A percentile compares a stretch with the other conserved stretches of the same genome.
Evolutionary conservation across 2,329 filamentous ascomycete species (phyloP).

Genomic region (Epichloe aotearoae): DNA sequence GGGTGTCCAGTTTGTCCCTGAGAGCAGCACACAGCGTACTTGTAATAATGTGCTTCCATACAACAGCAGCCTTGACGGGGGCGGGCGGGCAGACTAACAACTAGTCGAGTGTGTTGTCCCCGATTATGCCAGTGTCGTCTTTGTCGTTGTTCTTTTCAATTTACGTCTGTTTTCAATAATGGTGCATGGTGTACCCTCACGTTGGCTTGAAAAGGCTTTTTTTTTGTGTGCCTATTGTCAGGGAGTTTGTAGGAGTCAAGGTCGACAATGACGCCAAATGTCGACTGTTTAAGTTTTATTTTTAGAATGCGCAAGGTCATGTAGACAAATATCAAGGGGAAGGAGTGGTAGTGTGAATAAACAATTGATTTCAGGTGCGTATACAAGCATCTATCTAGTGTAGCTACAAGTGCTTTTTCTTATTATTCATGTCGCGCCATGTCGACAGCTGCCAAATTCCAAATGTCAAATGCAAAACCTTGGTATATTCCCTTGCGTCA

Average conservation of each 20-base stretch:
- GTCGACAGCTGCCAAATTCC: background rate
- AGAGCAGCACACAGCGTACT: background rate
- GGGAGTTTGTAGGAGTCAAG: background rate
- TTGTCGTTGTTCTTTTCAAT: background rate
- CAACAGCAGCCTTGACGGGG: background rate
- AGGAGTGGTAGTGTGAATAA: background rate
- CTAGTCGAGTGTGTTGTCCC: background rate
- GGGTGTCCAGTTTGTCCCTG: conserved; percentile 48
- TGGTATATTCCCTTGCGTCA: conserved; percentile 1
- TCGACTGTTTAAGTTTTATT: background rate
- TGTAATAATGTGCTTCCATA: background rate
- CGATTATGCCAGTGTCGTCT: background rate
- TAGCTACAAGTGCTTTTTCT: conserved; percentile 2
- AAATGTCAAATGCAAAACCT: conserved; percentile 1
- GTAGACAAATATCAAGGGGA: background rate
- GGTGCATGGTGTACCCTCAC: background rate
- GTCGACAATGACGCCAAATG: background rate
- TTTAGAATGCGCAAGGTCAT: background rate
- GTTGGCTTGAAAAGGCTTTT: background rate
- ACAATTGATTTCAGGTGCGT: conserved; percentile 1
- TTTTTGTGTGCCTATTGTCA: background rate
- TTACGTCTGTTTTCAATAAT: background rate
- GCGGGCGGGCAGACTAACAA: background rate
- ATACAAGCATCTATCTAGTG: background rate
- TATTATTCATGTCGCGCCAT: background rate